A percentile compares a stretch with the other conserved stretches of the same genome.
These are phyloP conservation scores for Aureobasidium sp. DNA, from an alignment of 2,329 filamentous ascomycete species.

Conservation along the genomic window DNA sequence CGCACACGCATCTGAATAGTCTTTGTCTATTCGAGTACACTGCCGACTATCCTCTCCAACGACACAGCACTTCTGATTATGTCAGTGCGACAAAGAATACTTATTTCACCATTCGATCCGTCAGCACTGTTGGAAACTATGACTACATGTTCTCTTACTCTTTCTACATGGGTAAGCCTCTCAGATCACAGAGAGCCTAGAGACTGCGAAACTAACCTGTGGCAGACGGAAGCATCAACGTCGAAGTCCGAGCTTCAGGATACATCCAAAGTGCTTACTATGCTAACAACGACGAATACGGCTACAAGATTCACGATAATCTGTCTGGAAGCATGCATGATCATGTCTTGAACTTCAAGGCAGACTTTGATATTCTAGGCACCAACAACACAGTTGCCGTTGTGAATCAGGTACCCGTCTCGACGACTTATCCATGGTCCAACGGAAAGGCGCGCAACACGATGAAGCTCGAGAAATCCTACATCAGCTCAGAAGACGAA, in stretches of 20 bases:
- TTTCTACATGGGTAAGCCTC: conserved; percentile 34
- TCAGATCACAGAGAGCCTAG: not conserved
- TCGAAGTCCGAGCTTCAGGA: conserved; percentile 46
- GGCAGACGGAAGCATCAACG: conserved; percentile 42
- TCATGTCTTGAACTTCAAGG: conserved; percentile 51
- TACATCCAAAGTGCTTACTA: conserved; percentile 48
- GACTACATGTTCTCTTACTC: conserved; percentile 45
- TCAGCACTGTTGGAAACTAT: conserved; percentile 49
- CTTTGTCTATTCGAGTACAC: conserved; percentile 51
- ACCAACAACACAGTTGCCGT: conserved; percentile 39
- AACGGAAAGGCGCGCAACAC: conserved; percentile 42
- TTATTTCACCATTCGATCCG: conserved; percentile 39
- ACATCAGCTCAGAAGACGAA: conserved; percentile 33
- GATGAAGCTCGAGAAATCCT: conserved; percentile 43
- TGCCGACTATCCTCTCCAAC: conserved; percentile 43
- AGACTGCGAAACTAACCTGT: not conserved
- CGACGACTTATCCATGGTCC: conserved; percentile 44
- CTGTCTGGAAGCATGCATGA: conserved; percentile 48
- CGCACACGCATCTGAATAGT: conserved; percentile 41
- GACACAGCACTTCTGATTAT: conserved; percentile 39
- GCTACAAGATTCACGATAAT: conserved; percentile 44
- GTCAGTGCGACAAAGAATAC: conserved; percentile 41
- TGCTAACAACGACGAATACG: conserved; percentile 41
- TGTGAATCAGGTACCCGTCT: conserved; percentile 25
- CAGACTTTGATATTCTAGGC: conserved; percentile 47